These are phyloP conservation scores for Handroanthus guayacan DNA, from an alignment of 257 asterid species.

Conservation along the genomic window DNA sequence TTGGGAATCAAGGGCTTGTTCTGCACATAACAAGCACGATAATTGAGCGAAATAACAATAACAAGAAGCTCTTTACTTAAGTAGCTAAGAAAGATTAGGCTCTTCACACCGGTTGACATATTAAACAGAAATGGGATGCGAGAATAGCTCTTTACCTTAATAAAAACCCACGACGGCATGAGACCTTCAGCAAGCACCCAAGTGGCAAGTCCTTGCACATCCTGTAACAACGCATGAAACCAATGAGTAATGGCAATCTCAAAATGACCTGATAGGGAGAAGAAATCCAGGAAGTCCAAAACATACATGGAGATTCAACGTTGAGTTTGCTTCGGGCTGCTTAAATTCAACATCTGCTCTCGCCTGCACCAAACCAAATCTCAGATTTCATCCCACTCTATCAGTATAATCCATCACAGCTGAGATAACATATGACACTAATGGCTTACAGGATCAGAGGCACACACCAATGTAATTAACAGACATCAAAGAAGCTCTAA, in stretches of 20 bases:
- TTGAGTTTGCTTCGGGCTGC: constrained; percentile 71
- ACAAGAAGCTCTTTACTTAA: not conserved
- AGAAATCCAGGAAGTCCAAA: constrained; percentile 1
- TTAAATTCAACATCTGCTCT: constrained; percentile 77
- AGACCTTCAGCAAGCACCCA: constrained; percentile 97
- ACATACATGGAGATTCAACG: constrained; percentile 76
- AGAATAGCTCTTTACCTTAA: constrained; percentile 62
- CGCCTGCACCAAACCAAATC: constrained; percentile 62
- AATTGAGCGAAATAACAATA: constrained; percentile 30
- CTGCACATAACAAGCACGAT: constrained; percentile 57
- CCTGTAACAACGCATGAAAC: constrained; percentile 54
- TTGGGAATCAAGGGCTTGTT: constrained; percentile 92
- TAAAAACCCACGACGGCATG: constrained; percentile 97
- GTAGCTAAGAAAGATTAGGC: constrained; percentile 1
- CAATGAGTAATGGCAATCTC: constrained; percentile 13
- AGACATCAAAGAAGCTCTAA: constrained; percentile 23
- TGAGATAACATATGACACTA: constrained; percentile 22
- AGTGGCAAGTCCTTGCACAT: constrained; percentile 90
- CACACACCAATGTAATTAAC: constrained; percentile 2
- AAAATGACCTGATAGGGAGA: constrained; percentile 9
- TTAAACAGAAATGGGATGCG: constrained; percentile 18
- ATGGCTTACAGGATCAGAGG: constrained; percentile 2
- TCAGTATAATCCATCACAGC: constrained; percentile 16
- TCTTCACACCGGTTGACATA: not conserved
- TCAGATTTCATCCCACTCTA: constrained; percentile 17